Evolutionary conservation across 192 early-diverging fungal genomes (phyloP), one percentile per base, ranked within the genome.

Genomic region (Coemansia sp.): DNA sequence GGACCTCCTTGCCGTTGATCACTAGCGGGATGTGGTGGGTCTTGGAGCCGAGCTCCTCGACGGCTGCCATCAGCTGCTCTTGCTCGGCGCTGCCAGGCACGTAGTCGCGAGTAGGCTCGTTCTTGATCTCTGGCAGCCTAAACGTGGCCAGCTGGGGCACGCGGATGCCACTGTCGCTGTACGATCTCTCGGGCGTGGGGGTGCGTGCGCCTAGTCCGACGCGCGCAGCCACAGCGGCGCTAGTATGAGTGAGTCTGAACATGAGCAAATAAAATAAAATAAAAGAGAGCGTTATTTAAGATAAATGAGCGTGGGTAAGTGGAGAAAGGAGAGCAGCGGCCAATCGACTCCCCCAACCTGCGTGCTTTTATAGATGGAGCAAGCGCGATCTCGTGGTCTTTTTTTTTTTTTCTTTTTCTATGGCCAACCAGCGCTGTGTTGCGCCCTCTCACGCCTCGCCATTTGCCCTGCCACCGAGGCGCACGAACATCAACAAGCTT

Each of bases 81-180:
- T 93, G 88, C 68, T 97, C 94, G 38, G 75, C 62, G 67, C 89
- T 91, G 65, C 91, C 91, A 18, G 92, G 89, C 40, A 85, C 87
- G 82, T 95, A 98, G 68, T 85, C 76, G 65, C 89, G 89, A 87
- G 93, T 94, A 38, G 93, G 92, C 89, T 97, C 96, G 81, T 97
- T 97, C 41, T 81, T 70, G 65, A 95, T 89, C 61, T 87, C 84
- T 18, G 96, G 96, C 67, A 97, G 81, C 75, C 82, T 87, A 88
- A 95, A 94, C 62, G 84, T 81, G 49, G 92, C 94, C 76, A 95
- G 74, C 77, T 88, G 91, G 43, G 87, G 81, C 57, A 83, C 81
- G 44, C 81, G 81, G 58, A 82, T 69, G 58, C 70, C 78, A 62
- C 72, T 72, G 77, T 36, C 33, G 55, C 41, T 31, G 55, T 40